These are phyloP conservation scores for Candolleomyces efflorescens DNA, from an alignment of 768 basidiomycete genomes.

Conservation along the genomic window DNA sequence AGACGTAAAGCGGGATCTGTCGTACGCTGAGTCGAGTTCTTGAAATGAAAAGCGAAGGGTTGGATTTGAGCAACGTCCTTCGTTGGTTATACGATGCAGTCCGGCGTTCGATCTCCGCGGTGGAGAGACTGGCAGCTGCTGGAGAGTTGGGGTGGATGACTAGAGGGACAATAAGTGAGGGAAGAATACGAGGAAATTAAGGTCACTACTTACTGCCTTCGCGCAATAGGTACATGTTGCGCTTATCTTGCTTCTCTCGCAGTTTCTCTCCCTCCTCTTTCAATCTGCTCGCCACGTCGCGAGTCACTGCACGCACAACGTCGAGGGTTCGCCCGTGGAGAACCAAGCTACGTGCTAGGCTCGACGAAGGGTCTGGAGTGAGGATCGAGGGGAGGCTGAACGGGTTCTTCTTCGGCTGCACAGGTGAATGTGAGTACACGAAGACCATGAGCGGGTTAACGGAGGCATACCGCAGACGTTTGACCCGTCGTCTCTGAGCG, in stretches of 20 bases:
- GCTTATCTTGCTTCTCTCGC: slow-evolving; percentile 88
- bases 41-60: slow-evolving; percentile 93
- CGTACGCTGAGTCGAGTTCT: slow-evolving; percentile 92
- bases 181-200: slow-evolving; percentile 3
- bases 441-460: neutral
- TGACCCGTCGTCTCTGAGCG: slow-evolving; percentile 58
- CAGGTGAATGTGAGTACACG: neutral
- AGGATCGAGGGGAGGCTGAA: slow-evolving; percentile 86
- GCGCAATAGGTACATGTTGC: slow-evolving; percentile 91
- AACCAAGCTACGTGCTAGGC: slow-evolving; percentile 76
- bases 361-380: slow-evolving; percentile 89
- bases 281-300: slow-evolving; percentile 83
- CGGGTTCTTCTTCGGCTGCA: slow-evolving; percentile 70
- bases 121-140: slow-evolving; percentile 64
- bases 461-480: slow-evolving; percentile 21
- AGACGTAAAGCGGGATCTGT: slow-evolving; percentile 86
- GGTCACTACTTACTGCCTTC: slow-evolving; percentile 75
- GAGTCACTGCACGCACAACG: slow-evolving; percentile 83
- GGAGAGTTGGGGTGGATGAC: slow-evolving; percentile 90
- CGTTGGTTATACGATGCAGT: slow-evolving; percentile 84
- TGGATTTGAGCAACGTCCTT: slow-evolving; percentile 75
- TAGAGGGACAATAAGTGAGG: slow-evolving; percentile 30
- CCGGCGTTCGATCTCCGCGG: slow-evolving; percentile 82
- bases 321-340: slow-evolving; percentile 94
- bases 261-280: slow-evolving; percentile 84